Base-by-base conservation (phyloP, 2,329 filamentous ascomycete species). In the Cladosporium sp. region DNA sequence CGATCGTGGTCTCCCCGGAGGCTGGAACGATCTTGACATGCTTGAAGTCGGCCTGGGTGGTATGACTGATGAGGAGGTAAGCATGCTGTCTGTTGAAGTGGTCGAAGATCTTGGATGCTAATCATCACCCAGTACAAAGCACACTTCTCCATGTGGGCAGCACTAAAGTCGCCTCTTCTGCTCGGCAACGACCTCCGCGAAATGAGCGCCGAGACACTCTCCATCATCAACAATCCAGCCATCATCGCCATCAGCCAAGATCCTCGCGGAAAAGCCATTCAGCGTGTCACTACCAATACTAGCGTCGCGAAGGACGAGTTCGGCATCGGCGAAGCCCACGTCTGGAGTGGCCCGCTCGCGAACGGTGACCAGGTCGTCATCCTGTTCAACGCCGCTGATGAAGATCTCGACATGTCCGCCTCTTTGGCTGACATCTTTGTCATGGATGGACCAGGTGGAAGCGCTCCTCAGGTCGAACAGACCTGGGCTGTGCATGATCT, bases 401-500 rank as follows among this genome's bases (percentile, higher is more conserved):
- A 66, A 5, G 68, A 71, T 0, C 68, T 73, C 15, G 72, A 67
- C 3, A 77, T 85, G 77, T 79, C 78, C 58, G 79, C 78, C 17
- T 78, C 79, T 1, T 74, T 83, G 3, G 71, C 72, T 19, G 81
- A 84, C 40, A 79, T 84, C 57, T 84, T 84, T 69, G 68, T 78
- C 51, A 78, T 81, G 61, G 70, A 72, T 37, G 52, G 52, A n/a
- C 77, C 78, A 3, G 73, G 74, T 0, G 70, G 68, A 1, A 76
- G 75, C 22, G 76, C 76, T 1, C 69, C 72, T 50, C 60, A 66
- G 25, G 64, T 69, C 1, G 66, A 71, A 22, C 68, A 75, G 61
- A 71, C 69, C 0, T 84, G 80, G 80, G 80, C 82, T 61, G 70
- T 84, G 5, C 78, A 78, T 50, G 81, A 84, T 65, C 71, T 84